Evolutionary conservation across 1,139 yeast species (phyloP), one percentile per base, ranked within the genome.

Genomic region (Tardiomyces blankii): DNA sequence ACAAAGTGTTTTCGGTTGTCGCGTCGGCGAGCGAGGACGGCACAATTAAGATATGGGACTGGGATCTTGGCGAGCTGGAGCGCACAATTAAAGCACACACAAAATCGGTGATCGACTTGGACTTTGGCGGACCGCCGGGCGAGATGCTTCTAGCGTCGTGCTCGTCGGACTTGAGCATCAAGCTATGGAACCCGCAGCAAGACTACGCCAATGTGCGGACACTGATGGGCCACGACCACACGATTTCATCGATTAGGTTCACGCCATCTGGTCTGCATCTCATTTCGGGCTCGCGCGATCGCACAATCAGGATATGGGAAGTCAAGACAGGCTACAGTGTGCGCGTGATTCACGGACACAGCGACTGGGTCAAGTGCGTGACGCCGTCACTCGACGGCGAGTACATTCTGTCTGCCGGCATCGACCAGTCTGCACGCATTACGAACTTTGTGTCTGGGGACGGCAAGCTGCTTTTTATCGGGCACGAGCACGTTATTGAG

Each of bases 141-240:
- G 51, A 54, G 19, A 44, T 52, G 21, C 41, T 66, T n/a, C 56
- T 72, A n/a, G 77, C 86, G 6, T 73, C 86, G 2, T 79, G 89
- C 54, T 82, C 93, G 0, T 73, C 88, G 0, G 97, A 89, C 61
- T 65, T 87, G 46, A 69, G 78, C 18, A 74, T 86, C 50, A 82
- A 82, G 57, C 65, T 85, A 2, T 85, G 91, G 88, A 82, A 78
- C 55, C 72, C 75, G 1, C 63, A 70, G 9, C 63, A 69, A 18
- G 66, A 69, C 5, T 76, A 76, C 55, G 71, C 72, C 42, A 80
- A 82, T 44, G 62, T 79, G 2, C 71, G 87, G 42, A 80, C 88
- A 0, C 66, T 89, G 18, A 67, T 80, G 1, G 96, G 96, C n/a
- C 97, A 89, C 63, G 95, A 88, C 51, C 96, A 88, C 62, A 80